Conservation (phyloP, 306 rosid species). For the Gleditsia sinensis region DNA sequence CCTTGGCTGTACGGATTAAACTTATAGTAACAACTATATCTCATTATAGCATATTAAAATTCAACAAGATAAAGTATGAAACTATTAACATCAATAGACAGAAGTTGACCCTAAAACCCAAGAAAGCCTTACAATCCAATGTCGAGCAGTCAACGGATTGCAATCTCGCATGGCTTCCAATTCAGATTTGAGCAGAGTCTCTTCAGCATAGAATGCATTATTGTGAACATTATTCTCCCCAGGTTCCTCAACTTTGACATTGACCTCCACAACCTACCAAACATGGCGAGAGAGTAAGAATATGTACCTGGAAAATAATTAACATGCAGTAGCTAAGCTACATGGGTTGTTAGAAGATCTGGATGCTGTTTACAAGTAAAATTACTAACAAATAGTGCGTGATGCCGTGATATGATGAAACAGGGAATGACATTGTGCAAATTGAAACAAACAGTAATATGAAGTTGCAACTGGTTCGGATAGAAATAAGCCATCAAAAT, state of each 20-base stretch:
- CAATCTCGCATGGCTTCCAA: conserved; percentile 81
- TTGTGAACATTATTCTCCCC: conserved; percentile 77
- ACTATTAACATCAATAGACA: conserved; percentile 2
- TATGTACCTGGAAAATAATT: background rate
- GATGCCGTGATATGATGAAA: background rate
- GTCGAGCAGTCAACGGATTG: conserved; percentile 77
- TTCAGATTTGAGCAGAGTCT: conserved; percentile 73
- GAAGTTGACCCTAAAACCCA: conserved; percentile 1
- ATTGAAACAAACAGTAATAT: background rate
- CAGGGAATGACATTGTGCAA: background rate
- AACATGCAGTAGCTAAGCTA: conserved; percentile 5
- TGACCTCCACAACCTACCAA: conserved; percentile 76
- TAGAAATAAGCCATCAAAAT: background rate
- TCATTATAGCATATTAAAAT: background rate
- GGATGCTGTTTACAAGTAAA: background rate
- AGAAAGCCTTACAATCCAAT: conserved; percentile 78
- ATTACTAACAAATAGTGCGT: background rate
- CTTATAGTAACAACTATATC: background rate
- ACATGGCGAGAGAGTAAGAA: conserved; percentile 13
- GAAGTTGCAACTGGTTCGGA: background rate
- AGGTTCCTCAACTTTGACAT: conserved; percentile 76
- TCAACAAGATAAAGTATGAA: background rate
- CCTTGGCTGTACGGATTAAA: background rate
- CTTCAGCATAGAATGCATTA: conserved; percentile 82
- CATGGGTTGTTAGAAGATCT: background rate